Base-by-base conservation (phyloP, 2,329 filamentous ascomycete species). In the Cladophialophora immunda region DNA sequence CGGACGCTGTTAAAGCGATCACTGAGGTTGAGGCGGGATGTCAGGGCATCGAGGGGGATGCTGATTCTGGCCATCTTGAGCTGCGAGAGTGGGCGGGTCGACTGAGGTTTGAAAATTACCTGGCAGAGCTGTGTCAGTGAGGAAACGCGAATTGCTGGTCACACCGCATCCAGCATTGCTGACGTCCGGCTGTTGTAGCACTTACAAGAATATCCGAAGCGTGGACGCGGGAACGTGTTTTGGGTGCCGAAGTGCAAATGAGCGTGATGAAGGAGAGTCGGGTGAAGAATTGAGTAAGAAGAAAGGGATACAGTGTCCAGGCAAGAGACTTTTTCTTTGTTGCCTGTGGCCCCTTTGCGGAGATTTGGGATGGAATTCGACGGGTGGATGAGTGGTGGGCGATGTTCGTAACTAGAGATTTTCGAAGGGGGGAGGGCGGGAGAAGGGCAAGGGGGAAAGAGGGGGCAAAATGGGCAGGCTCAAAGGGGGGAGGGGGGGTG, bases 41-140 rank as follows among this genome's bases (percentile, higher is more conserved):
- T 97, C 79, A 98, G 83, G 76, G 90, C 89, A 80, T 97, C 94
- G 76, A 98, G 85, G 65, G 95, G 95, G 74, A 99, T 95, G 85
- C 92, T 92, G 77, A 98, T 92, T 79, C 92, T 89, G 73, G 92
- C 86, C 93, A 97, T 97, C 50, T 27, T 68, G 59, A 29, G 30
- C 15, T 32, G 17, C 4, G 19, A 55, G 53, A 9, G 29, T 9
- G 53, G 47, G 32, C 4, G 58, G 22, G 19, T 53, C 8, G 58
- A 13, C 13, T 4, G 19, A 38, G 45, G 27, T 13, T 25, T 27
- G 4, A 8, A 4, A 19, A 50, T 50, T 50, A 50, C 45, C 45
- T 50, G 7, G 11, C 22, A 50, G 4, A 19, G 8, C 32, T 13
- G 11, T 50, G 45, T 50, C 45, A 50, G 45, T 50, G 27, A 50